Evolutionary conservation across 176 grass and related monocot genomes (phyloP).

Genomic region (Pontederia paniculata): DNA sequence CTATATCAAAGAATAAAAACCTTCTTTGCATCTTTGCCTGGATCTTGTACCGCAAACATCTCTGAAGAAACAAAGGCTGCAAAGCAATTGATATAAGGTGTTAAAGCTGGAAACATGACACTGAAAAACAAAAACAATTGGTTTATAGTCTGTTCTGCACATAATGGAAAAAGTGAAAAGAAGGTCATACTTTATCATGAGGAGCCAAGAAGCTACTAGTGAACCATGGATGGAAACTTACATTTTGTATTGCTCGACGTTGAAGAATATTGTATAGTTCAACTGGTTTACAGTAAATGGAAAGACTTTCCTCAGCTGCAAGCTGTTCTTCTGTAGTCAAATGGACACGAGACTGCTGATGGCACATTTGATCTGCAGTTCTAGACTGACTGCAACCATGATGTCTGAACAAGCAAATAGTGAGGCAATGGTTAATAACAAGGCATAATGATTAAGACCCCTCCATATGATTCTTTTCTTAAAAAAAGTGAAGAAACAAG

Average conservation of each 20-base stretch:
- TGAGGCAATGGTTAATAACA: constrained; percentile 4
- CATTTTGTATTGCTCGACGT: constrained; percentile 37
- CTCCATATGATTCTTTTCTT: neutral
- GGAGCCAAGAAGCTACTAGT: neutral
- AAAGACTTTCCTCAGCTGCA: constrained; percentile 55
- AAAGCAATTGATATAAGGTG: constrained; percentile 20
- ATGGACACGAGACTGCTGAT: constrained; percentile 34
- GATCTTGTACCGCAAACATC: constrained; percentile 71
- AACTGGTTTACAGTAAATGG: constrained; percentile 51
- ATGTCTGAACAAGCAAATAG: constrained; percentile 9
- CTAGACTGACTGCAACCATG: constrained; percentile 32
- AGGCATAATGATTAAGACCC: neutral
- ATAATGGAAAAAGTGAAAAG: neutral
- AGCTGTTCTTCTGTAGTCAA: constrained; percentile 59
- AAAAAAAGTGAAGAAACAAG: neutral
- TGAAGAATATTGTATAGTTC: constrained; percentile 54
- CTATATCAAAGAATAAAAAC: constrained; percentile 28
- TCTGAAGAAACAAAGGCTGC: constrained; percentile 78
- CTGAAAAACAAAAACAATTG: neutral
- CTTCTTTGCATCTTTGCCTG: constrained; percentile 59
- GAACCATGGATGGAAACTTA: constrained; percentile 23
- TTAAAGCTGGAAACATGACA: constrained; percentile 17
- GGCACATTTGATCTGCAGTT: constrained; percentile 46
- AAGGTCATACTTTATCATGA: neutral
- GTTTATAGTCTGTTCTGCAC: neutral